Conservation (phyloP, 169 alveolate species). For the Ichthyophthirius multifiliis region DNA sequence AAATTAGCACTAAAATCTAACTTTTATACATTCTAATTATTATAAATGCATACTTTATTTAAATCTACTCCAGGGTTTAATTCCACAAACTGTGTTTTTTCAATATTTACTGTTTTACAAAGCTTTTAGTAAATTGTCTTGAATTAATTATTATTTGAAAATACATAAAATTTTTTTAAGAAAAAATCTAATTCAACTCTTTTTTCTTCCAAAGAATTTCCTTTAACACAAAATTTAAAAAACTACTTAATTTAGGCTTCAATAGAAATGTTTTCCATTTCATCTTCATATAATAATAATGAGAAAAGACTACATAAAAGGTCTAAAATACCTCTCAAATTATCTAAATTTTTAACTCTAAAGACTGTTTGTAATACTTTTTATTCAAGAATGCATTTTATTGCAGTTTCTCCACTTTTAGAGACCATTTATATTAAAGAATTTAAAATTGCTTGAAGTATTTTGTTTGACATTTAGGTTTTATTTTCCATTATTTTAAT, state of each 20-base stretch:
- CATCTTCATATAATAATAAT: neutral
- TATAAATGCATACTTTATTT: no score
- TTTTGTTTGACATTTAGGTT: no score
- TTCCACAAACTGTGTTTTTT: neutral
- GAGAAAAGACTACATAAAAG: neutral
- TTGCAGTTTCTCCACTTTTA: no score
- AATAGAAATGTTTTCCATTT: neutral
- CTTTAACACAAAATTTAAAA: neutral
- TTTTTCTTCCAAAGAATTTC: neutral
- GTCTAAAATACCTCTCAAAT: neutral
- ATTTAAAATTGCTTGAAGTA: no score
- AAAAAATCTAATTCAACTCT: neutral
- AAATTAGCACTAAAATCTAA: no score
- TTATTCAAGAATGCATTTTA: no score
- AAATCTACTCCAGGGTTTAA: neutral
- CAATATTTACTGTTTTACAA: neutral
- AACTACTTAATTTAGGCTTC: neutral
- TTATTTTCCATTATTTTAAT: no score
- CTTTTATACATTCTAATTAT: no score
- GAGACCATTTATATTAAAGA: no score
- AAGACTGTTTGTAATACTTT: no score
- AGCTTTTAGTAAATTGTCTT: neutral
- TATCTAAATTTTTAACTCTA: neutral
- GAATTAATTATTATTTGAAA: neutral
- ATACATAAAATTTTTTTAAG: neutral